Base-by-base conservation (phyloP, 257 asterid genomes). In the Voacanga thouarsii region DNA sequence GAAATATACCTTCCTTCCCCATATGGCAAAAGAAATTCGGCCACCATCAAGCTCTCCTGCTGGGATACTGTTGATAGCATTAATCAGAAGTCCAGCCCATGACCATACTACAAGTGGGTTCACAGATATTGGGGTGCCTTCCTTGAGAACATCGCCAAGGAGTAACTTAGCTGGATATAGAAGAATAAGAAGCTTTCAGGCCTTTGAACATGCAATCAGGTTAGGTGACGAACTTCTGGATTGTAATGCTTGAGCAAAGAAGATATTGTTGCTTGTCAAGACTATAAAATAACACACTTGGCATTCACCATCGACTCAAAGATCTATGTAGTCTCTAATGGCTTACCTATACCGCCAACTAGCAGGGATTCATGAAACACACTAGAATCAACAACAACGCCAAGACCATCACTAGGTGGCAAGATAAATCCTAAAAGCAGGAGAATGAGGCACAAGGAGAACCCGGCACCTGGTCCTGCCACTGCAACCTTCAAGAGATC, bases 31-130 rank as follows among this genome's bases (percentile, higher is more conserved):
- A 78, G 98, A 86, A 80, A 95, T 90, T 39, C 98, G 89, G 30
- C 98, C 99, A 56, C 99, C 99, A 74, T 95, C 98, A 16, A 91
- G 90, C 84, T 93, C 98, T 84, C 99, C 99, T 11, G 98, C 99
- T 49, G 99, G 99, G 82, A 95, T 90, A 88, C 97, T 90, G 81
- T 95, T 95, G 79, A 95, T 88, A 71, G 97, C 97, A 84, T 95
- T 95, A 37, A 93, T 89, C 70, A 95, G 91, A 80, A 95, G 97
- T 59, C 98, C 99, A 67, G 94, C 94, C 97, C 97, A 91, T 4
- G 99, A 92, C 98, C 97, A 95, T 82, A 95, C 39, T 23, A 91
- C 92, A 1, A 95, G 90, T 15, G 99, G 99, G 82, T 95, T 93
- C 75, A 95, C 49, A n/a, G 98, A 87, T 82, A 95, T 64, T 37